phyloP scores from a whole-genome alignment of 768 basidiomycete genomes.

The Collybia sordida region DNA sequence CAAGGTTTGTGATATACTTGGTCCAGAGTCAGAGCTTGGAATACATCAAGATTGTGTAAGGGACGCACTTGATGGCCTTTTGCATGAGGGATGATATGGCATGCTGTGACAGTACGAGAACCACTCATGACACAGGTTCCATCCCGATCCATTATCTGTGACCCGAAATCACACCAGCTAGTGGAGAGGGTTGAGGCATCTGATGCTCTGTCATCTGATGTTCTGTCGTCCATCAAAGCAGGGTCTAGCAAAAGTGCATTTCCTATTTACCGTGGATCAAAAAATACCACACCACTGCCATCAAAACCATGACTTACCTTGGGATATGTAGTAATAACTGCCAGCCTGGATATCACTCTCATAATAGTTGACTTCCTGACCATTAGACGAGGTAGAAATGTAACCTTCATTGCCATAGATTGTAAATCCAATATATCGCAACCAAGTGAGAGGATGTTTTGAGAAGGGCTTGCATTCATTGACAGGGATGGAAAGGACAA shows the following conservation, averaged over 20 bases:
- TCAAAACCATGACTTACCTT: constrained; percentile 6
- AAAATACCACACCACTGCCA: too few relatives aligned
- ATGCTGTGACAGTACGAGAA: background rate
- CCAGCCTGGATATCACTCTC: constrained; percentile 1
- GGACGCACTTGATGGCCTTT: constrained; percentile 1
- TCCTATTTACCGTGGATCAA: too few relatives aligned
- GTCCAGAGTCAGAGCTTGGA: background rate
- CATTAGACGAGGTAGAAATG: constrained; percentile 3
- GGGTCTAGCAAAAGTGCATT: too few relatives aligned
- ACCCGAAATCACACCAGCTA: background rate
- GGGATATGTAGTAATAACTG: constrained; percentile 11
- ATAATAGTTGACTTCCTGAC: constrained; percentile 14
- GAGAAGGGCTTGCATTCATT: constrained; percentile 6
- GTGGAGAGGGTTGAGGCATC: background rate
- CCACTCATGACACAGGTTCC: background rate
- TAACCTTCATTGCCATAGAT: constrained; percentile 14
- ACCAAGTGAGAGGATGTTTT: constrained; percentile 15
- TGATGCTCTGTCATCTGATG: background rate
- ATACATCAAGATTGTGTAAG: too few relatives aligned
- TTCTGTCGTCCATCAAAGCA: background rate
- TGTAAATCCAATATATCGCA: constrained; percentile 13
- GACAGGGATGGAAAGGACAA: constrained; percentile 1
- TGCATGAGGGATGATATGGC: background rate
- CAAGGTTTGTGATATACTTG: background rate
- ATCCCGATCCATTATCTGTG: background rate